A percentile compares a stretch with the other conserved stretches of the same genome.
phyloP scores from a whole-genome alignment of 805 yeast species.

The Kregervanrija pseudodelftensis region DNA sequence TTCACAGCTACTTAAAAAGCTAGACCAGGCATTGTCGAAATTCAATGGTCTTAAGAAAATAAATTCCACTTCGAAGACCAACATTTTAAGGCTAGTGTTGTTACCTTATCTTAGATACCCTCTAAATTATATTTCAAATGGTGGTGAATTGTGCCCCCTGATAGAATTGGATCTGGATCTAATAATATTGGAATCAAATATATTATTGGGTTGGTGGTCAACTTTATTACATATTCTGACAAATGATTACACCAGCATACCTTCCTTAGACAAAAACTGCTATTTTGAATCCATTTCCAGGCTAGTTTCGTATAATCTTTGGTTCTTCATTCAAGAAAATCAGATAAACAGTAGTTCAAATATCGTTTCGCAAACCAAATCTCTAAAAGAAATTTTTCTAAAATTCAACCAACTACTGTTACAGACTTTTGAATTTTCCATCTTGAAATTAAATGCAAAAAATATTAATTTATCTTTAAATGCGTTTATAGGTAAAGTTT shows the following conservation, averaged over 20 bases:
- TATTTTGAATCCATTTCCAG: slow-evolving; percentile 49
- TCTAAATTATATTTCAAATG: slow-evolving; percentile 2
- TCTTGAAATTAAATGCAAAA: slow-evolving; percentile 42
- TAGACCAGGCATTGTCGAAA: slow-evolving; percentile 38
- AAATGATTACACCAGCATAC: slow-evolving; percentile 27
- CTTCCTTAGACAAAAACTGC: slow-evolving; percentile 43
- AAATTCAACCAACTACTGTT: slow-evolving; percentile 32
- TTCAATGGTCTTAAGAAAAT: slow-evolving; percentile 31
- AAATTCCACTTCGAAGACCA: slow-evolving; percentile 34
- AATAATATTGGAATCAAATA: slow-evolving; percentile 3
- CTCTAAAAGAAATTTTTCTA: slow-evolving; percentile 15
- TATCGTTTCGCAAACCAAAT: slow-evolving; percentile 1
- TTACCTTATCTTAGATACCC: slow-evolving; percentile 35
- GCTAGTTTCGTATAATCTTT: slow-evolving; percentile 39
- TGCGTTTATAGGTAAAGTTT: slow-evolving; percentile 64
- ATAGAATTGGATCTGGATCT: slow-evolving; percentile 6
- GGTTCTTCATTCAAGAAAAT: slow-evolving; percentile 24
- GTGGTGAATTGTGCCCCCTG: slow-evolving; percentile 3
- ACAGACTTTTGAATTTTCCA: slow-evolving; percentile 47
- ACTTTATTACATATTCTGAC: slow-evolving; percentile 30
- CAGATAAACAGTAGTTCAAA: no score
- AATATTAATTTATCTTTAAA: slow-evolving; percentile 47
- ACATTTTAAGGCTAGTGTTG: slow-evolving; percentile 39
- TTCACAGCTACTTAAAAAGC: slow-evolving; percentile 23
- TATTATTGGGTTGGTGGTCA: slow-evolving; percentile 47